Evolutionary conservation across 2,329 filamentous ascomycete species (phyloP), one percentile per base, ranked within the genome.

Genomic region (Xylariaceae sp.): DNA sequence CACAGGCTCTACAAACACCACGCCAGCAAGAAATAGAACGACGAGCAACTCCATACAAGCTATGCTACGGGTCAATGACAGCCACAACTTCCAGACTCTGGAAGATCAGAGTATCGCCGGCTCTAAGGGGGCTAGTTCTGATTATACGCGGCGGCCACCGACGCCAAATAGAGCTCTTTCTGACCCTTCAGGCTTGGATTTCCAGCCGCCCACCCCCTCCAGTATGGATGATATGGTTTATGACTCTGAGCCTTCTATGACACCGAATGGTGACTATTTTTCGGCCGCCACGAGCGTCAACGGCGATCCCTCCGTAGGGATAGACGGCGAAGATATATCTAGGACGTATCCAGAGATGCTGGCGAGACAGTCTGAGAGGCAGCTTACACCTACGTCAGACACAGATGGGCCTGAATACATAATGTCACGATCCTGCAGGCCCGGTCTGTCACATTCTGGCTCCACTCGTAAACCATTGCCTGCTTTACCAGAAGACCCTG

Each of bases 401-500:
- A 33, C 41, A 18, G 58, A 52, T 10, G 32, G 30, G 6, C 30
- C 59, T 6, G 57, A 61, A 23, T 59, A 60, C 26, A 24, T 55
- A 20, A 20, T 53, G 2, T n/a, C 50, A 24, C 50, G 58, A 42
- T 47, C 61, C 20, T 49, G 61, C 40, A 60, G 62, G 44, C 57
- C 62, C 24, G 43, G 47, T 32, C 27, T 62, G 29, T 55, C 58
- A 16, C 60, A 60, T 42, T 50, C 55, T 23, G 57, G 61, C 21
- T 57, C 61, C 20, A 59, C 67, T 10, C 71, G 75, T 30, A 79
- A 79, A 53, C 76, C 76, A 3, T 64, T 80, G 2, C 77, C 74
- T 42, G 72, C 74, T 20, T 64, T 77, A 33, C 75, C 74, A 3
- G 70, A 74, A 57, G 69, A 75, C 50, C 64, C 67, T 2, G 64